Evolutionary conservation across 768 basidiomycete genomes (phyloP).

Genomic region (Boletus edulis): DNA sequence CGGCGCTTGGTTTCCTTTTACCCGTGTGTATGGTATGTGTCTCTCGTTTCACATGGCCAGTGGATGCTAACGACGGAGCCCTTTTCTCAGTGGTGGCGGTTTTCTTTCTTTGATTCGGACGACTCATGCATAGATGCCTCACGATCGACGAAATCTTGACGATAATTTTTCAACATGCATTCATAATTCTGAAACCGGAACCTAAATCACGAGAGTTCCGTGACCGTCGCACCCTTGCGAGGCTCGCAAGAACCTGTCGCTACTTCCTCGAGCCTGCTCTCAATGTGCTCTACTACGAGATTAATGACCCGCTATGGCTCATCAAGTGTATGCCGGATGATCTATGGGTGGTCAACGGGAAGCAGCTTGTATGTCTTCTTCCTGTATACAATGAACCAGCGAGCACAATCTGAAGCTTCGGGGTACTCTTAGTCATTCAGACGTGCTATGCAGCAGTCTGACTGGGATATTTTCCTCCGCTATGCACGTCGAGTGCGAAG

Average conservation of each 20-base stretch:
- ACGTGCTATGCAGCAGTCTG: constrained; percentile 20
- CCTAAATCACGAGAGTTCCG: constrained; percentile 28
- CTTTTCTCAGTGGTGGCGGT: constrained; percentile 12
- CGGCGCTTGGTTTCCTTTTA: constrained; percentile 13
- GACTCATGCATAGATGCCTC: constrained; percentile 34
- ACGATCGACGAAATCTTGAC: constrained; percentile 33
- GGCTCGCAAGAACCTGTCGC: constrained; percentile 31
- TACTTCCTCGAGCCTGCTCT: constrained; percentile 33
- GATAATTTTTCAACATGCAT: constrained; percentile 31
- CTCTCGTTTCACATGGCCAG: constrained; percentile 1
- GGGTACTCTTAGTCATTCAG: constrained; percentile 17
- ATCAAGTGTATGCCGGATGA: constrained; percentile 32
- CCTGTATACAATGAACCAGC: neutral
- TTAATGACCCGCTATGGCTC: constrained; percentile 30
- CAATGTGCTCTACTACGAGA: constrained; percentile 31
- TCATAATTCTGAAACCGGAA: constrained; percentile 26
- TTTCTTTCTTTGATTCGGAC: constrained; percentile 9
- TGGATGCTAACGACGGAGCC: neutral
- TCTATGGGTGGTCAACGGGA: constrained; percentile 32
- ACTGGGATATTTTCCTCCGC: constrained; percentile 29
- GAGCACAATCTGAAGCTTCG: constrained; percentile 9
- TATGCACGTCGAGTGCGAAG: constrained; percentile 31
- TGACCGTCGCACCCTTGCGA: constrained; percentile 31
- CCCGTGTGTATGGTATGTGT: constrained; percentile 27
- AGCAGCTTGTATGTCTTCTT: constrained; percentile 24